Evolutionary conservation across 2,329 filamentous ascomycete genomes (phyloP).

Genomic region (Chaetothyriales sp.): DNA sequence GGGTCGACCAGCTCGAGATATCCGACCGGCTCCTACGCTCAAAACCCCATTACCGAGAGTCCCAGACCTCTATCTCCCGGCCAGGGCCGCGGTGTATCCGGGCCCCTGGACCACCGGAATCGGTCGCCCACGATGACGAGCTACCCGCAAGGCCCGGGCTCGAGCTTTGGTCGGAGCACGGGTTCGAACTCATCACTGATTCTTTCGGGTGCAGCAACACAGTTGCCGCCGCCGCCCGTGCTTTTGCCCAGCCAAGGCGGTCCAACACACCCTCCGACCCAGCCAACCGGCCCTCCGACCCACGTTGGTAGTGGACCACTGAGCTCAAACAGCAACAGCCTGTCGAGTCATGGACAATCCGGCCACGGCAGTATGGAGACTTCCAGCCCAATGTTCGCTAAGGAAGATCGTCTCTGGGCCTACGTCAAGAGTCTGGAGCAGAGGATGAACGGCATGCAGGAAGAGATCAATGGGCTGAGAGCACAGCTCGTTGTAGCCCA

Average conservation of each 20-base stretch:
- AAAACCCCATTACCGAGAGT: slow-evolving; percentile 67
- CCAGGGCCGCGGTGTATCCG: slow-evolving; percentile 22
- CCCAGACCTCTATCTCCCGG: slow-evolving; percentile 59
- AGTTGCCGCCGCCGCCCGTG: slow-evolving; percentile 31
- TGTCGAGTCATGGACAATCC: slow-evolving; percentile 21
- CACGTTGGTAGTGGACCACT: slow-evolving; percentile 21
- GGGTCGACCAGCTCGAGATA: slow-evolving; percentile 27
- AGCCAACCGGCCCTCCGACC: slow-evolving; percentile 23
- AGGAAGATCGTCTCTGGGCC: slow-evolving; percentile 30
- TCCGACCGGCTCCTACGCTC: slow-evolving; percentile 50
- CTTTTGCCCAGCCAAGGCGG: slow-evolving; percentile 27
- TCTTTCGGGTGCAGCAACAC: slow-evolving; percentile 20
- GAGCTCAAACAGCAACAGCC: slow-evolving; percentile 21
- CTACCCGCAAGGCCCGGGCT: slow-evolving; percentile 15
- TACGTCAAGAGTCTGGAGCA: slow-evolving; percentile 32
- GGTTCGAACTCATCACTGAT: slow-evolving; percentile 10
- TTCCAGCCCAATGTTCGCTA: slow-evolving; percentile 15
- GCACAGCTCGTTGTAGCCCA: slow-evolving; percentile 24
- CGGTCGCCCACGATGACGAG: slow-evolving; percentile 30
- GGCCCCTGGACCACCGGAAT: slow-evolving; percentile 28
- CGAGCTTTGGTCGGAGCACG: slow-evolving; percentile 25
- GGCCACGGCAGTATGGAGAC: slow-evolving; percentile 21
- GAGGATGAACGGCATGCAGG: slow-evolving; percentile 27
- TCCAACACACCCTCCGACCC: slow-evolving; percentile 23
- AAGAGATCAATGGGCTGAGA: slow-evolving; percentile 29